A percentile compares a stretch with the other conserved stretches of the same genome.
phyloP scores from a whole-genome alignment of 169 alveolate species.

The Eimeria acervulina region DNA sequence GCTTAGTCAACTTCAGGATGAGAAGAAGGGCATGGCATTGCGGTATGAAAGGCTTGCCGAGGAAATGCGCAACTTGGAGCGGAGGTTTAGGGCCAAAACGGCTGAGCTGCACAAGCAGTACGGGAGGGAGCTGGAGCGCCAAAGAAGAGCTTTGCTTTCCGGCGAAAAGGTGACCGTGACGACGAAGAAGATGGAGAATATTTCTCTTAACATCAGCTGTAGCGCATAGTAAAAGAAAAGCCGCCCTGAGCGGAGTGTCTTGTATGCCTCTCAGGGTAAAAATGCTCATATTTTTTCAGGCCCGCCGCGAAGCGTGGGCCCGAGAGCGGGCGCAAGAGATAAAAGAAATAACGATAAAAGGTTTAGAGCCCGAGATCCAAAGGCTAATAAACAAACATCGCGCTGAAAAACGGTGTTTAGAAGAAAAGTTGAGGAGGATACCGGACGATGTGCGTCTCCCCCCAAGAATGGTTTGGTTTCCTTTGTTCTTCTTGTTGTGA shows the following conservation, averaged over 20 bases:
- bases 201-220: background rate
- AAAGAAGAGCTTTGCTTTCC: constrained; percentile 27
- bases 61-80: constrained; percentile 66
- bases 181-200: too few relatives aligned
- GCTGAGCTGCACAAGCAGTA: constrained; percentile 62
- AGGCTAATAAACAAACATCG: constrained; percentile 74
- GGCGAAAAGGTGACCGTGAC: constrained; percentile 62
- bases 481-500: background rate
- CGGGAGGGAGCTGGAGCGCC: constrained; percentile 72
- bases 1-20: constrained; percentile 65
- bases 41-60: constrained; percentile 55
- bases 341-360: constrained; percentile 76
- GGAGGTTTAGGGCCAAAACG: constrained; percentile 39
- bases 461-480: background rate
- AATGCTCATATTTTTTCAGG: constrained; percentile 8
- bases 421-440: constrained; percentile 45
- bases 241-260: background rate
- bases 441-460: background rate
- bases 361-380: constrained; percentile 81
- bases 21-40: constrained; percentile 39
- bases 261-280: background rate
- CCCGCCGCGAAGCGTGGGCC: constrained; percentile 82
- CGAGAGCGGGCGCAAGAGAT: constrained; percentile 78
- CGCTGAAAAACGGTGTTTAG: constrained; percentile 54
- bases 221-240: background rate